Percentiles rank a stretch among this genome's conserved stretches.
phyloP scores from a whole-genome alignment of 257 asterid genomes.

The Nicotiana undulata region DNA sequence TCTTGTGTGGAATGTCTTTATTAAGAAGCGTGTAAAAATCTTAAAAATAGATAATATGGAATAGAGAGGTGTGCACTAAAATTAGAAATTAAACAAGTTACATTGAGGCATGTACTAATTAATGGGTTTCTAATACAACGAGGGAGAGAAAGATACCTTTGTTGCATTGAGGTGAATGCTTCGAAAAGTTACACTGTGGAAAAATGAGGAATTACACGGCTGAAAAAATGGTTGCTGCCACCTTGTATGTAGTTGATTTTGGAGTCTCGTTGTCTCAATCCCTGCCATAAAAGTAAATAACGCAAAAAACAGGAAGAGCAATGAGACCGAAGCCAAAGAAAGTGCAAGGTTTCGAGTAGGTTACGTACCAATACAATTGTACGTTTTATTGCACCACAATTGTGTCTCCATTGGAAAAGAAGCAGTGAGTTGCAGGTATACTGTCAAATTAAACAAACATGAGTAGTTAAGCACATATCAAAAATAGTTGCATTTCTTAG shows the following conservation, averaged over 20 bases:
- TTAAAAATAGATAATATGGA: too few species aligned
- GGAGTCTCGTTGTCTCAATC: not conserved
- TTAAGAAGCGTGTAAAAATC: too few species aligned
- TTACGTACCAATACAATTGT: not conserved
- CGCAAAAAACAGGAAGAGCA: not conserved
- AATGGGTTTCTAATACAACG: not conserved
- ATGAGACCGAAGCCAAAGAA: not conserved
- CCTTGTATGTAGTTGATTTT: conserved; percentile 7
- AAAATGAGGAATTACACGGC: conserved; percentile 7
- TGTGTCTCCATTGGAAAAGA: conserved; percentile 15
- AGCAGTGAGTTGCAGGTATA: not conserved
- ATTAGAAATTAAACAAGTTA: too few species aligned
- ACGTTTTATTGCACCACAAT: conserved; percentile 10
- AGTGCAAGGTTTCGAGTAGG: conserved; percentile 4
- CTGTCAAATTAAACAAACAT: not conserved
- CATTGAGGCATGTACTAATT: too few species aligned
- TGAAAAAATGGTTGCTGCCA: conserved; percentile 5
- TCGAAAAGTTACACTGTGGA: conserved; percentile 1
- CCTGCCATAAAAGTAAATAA: conserved; percentile 6
- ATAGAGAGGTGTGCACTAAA: too few species aligned
- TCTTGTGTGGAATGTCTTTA: too few species aligned
- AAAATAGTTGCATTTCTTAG: not conserved
- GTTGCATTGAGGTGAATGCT: conserved; percentile 10
- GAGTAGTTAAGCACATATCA: not conserved
- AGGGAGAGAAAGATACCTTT: conserved; percentile 25